Evolutionary conservation across 306 rosid genomes (phyloP).

Genomic region (Cucumis sativus): Cucumber_9930_V3 NC_026657.2:30003001-30003500

Average conservation of each 20-base stretch:
- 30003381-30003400: too few species aligned
- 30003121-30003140: neutral
- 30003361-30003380: slow-evolving; percentile 41
- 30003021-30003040: neutral
- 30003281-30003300: slow-evolving; percentile 43
- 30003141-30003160: slow-evolving; percentile 64
- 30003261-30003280: slow-evolving; percentile 23
- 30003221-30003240: neutral
- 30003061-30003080: neutral
- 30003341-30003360: slow-evolving; percentile 53
- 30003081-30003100: neutral
- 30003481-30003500: slow-evolving; percentile 9
- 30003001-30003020: neutral
- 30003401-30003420: slow-evolving; percentile 12
- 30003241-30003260: slow-evolving; percentile 62
- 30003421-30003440: slow-evolving; percentile 4
- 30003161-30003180: slow-evolving; percentile 62
- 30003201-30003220: slow-evolving; percentile 60
- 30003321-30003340: slow-evolving; percentile 60
- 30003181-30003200: slow-evolving; percentile 75
- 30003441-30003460: slow-evolving; percentile 8
- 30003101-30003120: neutral
- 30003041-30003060: neutral
- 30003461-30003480: slow-evolving; percentile 24
- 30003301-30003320: slow-evolving; percentile 40